Base-by-base conservation (phyloP, 2,329 filamentous ascomycete species). In the Ophiognomonia clavigignenti-juglandacearum region DNA sequence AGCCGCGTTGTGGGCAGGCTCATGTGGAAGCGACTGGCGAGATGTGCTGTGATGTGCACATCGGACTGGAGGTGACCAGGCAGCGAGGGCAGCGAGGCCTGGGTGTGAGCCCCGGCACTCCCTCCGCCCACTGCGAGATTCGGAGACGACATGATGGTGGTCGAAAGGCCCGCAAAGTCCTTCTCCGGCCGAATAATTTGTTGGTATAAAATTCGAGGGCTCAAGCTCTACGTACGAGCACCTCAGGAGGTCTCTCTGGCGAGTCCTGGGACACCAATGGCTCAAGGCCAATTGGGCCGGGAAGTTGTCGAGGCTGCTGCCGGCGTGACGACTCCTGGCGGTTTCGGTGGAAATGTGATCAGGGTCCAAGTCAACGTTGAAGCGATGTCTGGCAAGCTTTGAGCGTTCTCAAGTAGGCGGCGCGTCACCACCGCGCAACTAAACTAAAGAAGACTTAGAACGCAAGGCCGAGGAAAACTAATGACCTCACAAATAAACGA, bases 1-100 rank as follows among this genome's bases (percentile, higher is more conserved):
- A 98, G 80, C 40, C 82, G 82, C 44, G 93, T 89, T 1, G 91
- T 95, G 9, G 93, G 90, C 50, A 93, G 73, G 45, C 88, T 86
- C 44, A 95, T 86, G 70, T 98, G 93, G 67, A 96, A 98, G 45
- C 92, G 89, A 65, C 80, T 89, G 57, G 87, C 88, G 53, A 93
- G 78, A 65, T 92, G 88, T 43, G 85, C 85, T 4, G 87, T 93
- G 56, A 92, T 73, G 60, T 89, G 84, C 38, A 85, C 65, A 38
- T 67, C 64, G 46, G 64, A 67, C 68, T 90, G 85, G 43, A 84
- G 77, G 72, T 90, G 93, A 53, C 87, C 82, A 39, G 93, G 92
- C 56, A 98, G 75, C 52, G 89, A 84, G 19, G 92, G 90, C 59
- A 98, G 74, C 51, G 92, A 96, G 48, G 89, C 80, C 69, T 96